These are phyloP conservation scores for Colletotrichum sublineola DNA, from an alignment of 2,329 filamentous ascomycete genomes.

Conservation along the genomic window DNA sequence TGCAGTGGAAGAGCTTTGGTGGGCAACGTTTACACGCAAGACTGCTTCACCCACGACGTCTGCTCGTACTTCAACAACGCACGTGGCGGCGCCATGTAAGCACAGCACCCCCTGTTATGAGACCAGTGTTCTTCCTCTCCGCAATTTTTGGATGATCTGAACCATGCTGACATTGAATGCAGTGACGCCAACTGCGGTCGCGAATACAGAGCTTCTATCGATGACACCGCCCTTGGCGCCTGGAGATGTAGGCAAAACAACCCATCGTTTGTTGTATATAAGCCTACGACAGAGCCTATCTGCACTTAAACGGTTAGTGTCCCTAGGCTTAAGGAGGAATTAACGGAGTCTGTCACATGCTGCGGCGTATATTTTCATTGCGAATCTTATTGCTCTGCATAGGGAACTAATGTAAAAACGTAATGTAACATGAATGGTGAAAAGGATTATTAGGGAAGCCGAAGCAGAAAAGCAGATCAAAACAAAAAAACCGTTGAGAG, in stretches of 20 bases:
- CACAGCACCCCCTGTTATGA: not conserved
- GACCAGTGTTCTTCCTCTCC: not conserved
- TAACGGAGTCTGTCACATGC: not conserved
- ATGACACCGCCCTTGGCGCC: constrained; percentile 57
- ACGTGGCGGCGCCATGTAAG: constrained; percentile 59
- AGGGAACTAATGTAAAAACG: not conserved
- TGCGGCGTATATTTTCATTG: too few species aligned
- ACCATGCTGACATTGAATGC: not conserved
- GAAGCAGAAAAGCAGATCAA: too few species aligned
- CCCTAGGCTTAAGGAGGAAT: too few species aligned
- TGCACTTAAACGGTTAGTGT: constrained; percentile 40
- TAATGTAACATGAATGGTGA: not conserved
- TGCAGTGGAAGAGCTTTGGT: constrained; percentile 59
- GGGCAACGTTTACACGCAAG: constrained; percentile 63
- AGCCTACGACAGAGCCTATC: constrained; percentile 47
- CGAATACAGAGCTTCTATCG: constrained; percentile 58
- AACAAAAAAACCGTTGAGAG: not conserved
- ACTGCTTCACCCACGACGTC: constrained; percentile 65
- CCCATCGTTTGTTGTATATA: constrained; percentile 48
- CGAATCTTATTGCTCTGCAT: not conserved
- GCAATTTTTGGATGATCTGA: not conserved
- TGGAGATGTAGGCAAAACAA: constrained; percentile 54
- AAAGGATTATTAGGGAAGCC: not conserved
- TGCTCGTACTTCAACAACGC: constrained; percentile 65
- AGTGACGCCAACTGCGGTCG: constrained; percentile 63